Evolutionary conservation across 176 grass and related monocot genomes (phyloP), one percentile per base, ranked within the genome.

Genomic region (Leersia perrieri): DNA sequence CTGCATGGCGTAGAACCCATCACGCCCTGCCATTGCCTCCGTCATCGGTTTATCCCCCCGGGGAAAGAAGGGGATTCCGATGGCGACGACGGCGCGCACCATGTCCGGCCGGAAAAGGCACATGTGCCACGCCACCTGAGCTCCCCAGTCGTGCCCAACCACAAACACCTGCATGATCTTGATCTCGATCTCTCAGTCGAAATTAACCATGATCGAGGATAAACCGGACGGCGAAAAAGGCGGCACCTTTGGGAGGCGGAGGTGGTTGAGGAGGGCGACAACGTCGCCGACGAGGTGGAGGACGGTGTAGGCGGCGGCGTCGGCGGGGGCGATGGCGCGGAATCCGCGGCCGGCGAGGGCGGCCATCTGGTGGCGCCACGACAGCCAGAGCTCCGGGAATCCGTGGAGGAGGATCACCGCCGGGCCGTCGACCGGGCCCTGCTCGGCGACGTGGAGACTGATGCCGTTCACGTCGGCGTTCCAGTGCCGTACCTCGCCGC

Each of bases 321-420:
- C 84, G 8, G 16, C 11, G 2, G 88, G 91, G 14, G 33, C 79
- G 8, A 32, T 23, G 22, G 90, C 75, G 4, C 87, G 88, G 84
- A 81, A 93, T 0, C 87, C 87, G 35, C 72, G 72, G 8, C 41
- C 77, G 12, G 91, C 84, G 26, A 93, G 80, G 1, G 82, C 85
- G n/a, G 60, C 68, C 82, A 91, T 83, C 79, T 91, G 88, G 74
- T 86, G 88, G 63, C 88, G 78, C 91, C 91, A 93, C 0, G 91
- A 93, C 23, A 93, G 8, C 88, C 91, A 90, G 15, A 93, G 82
- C 85, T 94, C 88, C 65, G 91, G 88, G 88, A 94, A 90, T 76
- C 91, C 91, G 18, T 94, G 91, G 62, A 94, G 0, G 33, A 90
- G 91, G n/a, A 94, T 69, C 32, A 88, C 91, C 18, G 68, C 33